Evolutionary conservation across 2,329 filamentous ascomycete species (phyloP), one percentile per base, ranked within the genome.

Genomic region (Pseudodiploospora longispora): DNA sequence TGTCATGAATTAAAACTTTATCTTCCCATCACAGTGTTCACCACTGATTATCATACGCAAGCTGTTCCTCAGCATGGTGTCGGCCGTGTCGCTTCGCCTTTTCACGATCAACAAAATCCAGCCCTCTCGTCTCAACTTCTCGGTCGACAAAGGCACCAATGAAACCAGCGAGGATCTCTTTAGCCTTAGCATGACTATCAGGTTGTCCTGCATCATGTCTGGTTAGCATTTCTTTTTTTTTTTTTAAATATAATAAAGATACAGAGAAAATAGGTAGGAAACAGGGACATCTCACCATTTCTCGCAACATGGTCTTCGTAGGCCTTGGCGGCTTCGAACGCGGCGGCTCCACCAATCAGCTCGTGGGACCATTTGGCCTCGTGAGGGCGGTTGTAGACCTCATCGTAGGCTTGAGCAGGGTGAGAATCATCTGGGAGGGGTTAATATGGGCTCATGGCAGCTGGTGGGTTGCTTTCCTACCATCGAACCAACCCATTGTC

Each of bases 111-210:
- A 53, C 43, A 29, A 47, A 55, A 38, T 61, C 59, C 1, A 61
- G 41, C 1, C 59, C 59, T 30, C 50, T 55, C 0, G 56, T 61
- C 50, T 61, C 59, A 27, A 61, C 50, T 40, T 61, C 59, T 1
- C 56, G 51, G 10, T 61, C 59, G n/a, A 61, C 56, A 30, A 61
- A 61, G 36, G 51, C 54, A 6, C 58, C 59, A 10, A 61, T 53
- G 3, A 47, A 47, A 35, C 58, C 59, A 3, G 48, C 58, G 0
- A 61, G 28, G 2, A 61, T 52, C 19, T 61, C 59, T 48, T 61
- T 61, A 1, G 59, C 59, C 42, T 50, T 40, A 27, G 57, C 58
- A 36, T 61, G 59, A 4, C 41, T 46, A 7, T 50, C 51, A 2
- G 59, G 59, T 6, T 54, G 47, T n/a, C 59, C 59, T 58, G 10